A percentile compares a stretch with the other conserved stretches of the same genome.
Conservation (phyloP, 2,329 filamentous ascomycete species). For the Claviceps fusiformis region DNA sequence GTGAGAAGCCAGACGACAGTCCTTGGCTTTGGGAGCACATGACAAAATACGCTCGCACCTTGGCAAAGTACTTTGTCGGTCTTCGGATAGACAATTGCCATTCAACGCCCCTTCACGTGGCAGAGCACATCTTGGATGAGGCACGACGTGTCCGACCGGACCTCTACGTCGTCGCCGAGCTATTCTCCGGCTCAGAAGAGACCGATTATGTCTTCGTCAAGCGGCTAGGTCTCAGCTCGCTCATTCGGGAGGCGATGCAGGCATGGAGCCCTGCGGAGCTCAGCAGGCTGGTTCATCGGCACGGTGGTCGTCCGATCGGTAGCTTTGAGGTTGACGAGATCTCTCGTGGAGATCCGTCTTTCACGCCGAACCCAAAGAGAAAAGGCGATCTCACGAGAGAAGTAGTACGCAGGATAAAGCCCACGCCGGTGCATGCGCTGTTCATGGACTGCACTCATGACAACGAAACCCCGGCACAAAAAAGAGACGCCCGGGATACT, state of each 20-base stretch:
- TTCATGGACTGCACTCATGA: slow-evolving; percentile 99
- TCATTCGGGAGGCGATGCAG: slow-evolving; percentile 97
- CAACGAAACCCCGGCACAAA: slow-evolving; percentile 91
- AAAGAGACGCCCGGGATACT: slow-evolving; percentile 85
- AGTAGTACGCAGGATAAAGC: slow-evolving; percentile 67
- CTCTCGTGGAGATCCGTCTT: slow-evolving; percentile 41
- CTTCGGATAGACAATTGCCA: slow-evolving; percentile 98
- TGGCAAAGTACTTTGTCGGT: slow-evolving; percentile 90
- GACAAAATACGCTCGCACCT: slow-evolving; percentile 77
- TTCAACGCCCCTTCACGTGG: slow-evolving; percentile 87
- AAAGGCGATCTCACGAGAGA: slow-evolving; percentile 35
- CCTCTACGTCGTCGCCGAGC: slow-evolving; percentile 82
- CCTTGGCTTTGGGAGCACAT: slow-evolving; percentile 95
- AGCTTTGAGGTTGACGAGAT: slow-evolving; percentile 93
- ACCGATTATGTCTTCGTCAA: slow-evolving; percentile 96
- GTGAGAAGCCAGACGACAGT: slow-evolving; percentile 64
- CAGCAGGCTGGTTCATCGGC: slow-evolving; percentile 81
- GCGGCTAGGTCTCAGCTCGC: slow-evolving; percentile 73
- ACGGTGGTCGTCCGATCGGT: slow-evolving; percentile 87
- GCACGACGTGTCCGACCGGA: slow-evolving; percentile 80
- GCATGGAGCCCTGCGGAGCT: slow-evolving; percentile 91
- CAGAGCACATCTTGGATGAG: slow-evolving; percentile 87
- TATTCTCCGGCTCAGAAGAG: slow-evolving; percentile 90
- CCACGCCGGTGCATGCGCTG: slow-evolving; percentile 79
- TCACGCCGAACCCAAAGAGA: slow-evolving; percentile 15